phyloP scores from a whole-genome alignment of 495 filamentous ascomycete genomes.

The Lophiostoma macrostomum region DNA sequence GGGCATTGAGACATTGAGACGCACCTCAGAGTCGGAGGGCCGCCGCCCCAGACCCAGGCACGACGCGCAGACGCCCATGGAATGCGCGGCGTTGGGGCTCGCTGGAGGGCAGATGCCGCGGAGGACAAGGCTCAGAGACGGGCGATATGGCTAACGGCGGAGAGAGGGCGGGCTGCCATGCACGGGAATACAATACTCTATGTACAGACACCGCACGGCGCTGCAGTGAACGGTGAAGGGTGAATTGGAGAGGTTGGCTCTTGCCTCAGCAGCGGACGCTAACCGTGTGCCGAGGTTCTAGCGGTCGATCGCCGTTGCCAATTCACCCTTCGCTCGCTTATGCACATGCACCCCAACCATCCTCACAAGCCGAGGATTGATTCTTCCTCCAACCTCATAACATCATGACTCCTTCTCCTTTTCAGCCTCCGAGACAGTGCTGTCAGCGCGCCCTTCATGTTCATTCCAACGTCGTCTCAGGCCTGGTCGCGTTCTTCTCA shows the following conservation, averaged over 20 bases:
- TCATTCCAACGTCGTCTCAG: too few relatives aligned
- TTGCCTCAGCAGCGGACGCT: too few relatives aligned
- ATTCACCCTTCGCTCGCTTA: background rate
- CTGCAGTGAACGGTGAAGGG: too few relatives aligned
- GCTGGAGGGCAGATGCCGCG: too few relatives aligned
- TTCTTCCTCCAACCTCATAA: background rate
- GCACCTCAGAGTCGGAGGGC: constrained; percentile 38
- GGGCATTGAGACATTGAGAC: background rate
- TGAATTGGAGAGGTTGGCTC: too few relatives aligned
- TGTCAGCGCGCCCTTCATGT: too few relatives aligned
- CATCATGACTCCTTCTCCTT: background rate
- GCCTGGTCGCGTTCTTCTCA: too few relatives aligned
- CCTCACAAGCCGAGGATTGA: background rate
- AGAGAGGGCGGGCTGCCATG: background rate
- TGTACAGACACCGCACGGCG: too few relatives aligned
- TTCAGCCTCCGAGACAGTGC: too few relatives aligned
- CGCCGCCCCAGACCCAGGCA: constrained; percentile 41
- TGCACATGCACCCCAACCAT: background rate
- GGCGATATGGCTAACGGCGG: background rate
- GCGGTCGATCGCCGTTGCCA: background rate
- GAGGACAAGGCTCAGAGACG: too few relatives aligned
- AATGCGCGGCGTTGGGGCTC: constrained; percentile 6
- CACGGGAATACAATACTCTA: too few relatives aligned
- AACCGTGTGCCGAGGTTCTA: background rate
- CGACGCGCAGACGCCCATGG: constrained; percentile 43